Evolutionary conservation across 1,284 basidiomycete genomes (phyloP).

Genomic region (Boletus semigastroideus): DNA sequence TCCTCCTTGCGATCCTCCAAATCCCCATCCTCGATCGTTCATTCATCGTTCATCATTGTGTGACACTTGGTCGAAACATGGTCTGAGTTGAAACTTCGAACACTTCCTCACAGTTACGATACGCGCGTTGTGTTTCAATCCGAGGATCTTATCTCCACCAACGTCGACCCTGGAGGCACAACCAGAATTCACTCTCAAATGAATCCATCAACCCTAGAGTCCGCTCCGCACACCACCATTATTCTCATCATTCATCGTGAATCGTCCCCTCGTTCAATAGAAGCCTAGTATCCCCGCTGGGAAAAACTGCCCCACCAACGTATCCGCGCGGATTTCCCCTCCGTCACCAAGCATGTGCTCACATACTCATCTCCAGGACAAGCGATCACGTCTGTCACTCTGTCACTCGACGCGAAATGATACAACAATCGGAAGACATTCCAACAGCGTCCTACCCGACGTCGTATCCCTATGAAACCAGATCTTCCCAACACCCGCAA

Average conservation of each 20-base stretch:
- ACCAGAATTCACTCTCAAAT: constrained; percentile 3
- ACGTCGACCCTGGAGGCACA: constrained; percentile 3
- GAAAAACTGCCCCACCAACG: not conserved
- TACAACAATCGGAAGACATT: not conserved
- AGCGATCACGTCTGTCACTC: not conserved
- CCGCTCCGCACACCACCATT: constrained; percentile 1
- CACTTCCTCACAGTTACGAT: not conserved
- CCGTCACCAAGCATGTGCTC: not conserved
- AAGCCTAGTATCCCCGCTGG: constrained; percentile 1
- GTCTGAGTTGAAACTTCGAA: constrained; percentile 9
- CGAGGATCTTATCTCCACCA: constrained; percentile 18
- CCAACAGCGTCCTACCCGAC: not conserved
- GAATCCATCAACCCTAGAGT: constrained; percentile 4
- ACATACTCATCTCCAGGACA: not conserved
- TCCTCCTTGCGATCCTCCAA: constrained; percentile 23
- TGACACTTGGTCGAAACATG: constrained; percentile 9
- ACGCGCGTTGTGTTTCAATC: constrained; percentile 13
- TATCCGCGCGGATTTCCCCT: constrained; percentile 5
- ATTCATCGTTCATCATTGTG: not conserved
- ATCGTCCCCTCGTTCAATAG: constrained; percentile 10
- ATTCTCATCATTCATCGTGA: constrained; percentile 21
- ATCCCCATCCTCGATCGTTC: not conserved
- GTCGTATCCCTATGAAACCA: constrained; percentile 1
- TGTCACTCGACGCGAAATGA: not conserved
- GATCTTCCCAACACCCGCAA: not conserved